Percentiles rank a stretch among this genome's conserved stretches.
These are phyloP conservation scores for Marchantia polymorpha DNA, from an alignment of 225 moss, liverwort and hornwort genomes.

Conservation along the genomic window DNA sequence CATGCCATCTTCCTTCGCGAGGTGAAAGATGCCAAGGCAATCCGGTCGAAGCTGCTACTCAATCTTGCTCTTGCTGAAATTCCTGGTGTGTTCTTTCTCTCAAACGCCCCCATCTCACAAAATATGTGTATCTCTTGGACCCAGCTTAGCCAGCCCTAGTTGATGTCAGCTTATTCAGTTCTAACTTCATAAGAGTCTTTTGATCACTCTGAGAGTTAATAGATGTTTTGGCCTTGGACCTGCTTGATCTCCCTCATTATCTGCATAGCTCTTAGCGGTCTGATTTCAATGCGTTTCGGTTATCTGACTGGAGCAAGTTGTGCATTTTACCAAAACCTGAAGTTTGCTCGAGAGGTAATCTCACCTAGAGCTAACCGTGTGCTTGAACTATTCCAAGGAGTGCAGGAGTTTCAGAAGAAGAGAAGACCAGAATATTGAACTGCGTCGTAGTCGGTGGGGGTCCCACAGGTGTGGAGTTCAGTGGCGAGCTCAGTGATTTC, in stretches of 20 bases:
- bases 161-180: no score
- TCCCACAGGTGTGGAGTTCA: conserved; percentile 94
- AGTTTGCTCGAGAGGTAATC: no score
- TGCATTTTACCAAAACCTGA: no score
- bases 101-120: neutral
- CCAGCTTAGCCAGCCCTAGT: no score
- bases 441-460: conserved; percentile 93
- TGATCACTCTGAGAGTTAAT: no score
- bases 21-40: conserved; percentile 67
- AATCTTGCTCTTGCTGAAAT: conserved; percentile 78
- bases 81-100: conserved; percentile 46
- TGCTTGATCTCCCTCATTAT: no score
- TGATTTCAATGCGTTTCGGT: no score
- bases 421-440: conserved; percentile 58
- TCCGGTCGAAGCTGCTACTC: conserved; percentile 80
- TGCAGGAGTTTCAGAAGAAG: conserved; percentile 54
- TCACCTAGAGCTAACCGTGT: neutral
- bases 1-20: conserved; percentile 81
- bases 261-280: no score
- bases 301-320: no score
- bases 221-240: no score
- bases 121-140: no score
- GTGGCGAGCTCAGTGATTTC: conserved; percentile 93
- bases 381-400: neutral
- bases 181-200: no score